Evolutionary conservation across 495 filamentous ascomycete genomes (phyloP).

Genomic region (Penicillium robsamsonii): DNA sequence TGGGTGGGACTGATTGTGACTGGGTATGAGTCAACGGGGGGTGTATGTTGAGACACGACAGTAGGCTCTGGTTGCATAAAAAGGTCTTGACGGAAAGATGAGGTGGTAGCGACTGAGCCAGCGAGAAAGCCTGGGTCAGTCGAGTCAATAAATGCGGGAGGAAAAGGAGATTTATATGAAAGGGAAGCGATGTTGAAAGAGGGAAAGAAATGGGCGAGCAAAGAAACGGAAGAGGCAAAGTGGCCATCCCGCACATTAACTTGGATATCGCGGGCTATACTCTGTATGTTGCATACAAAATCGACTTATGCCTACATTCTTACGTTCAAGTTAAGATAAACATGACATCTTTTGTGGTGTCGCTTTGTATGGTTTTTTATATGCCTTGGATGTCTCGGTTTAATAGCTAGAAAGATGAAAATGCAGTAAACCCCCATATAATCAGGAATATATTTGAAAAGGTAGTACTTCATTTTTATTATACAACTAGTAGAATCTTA

Average conservation of each 20-base stretch:
- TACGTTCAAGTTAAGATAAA: too few species aligned
- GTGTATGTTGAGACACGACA: constrained; percentile 57
- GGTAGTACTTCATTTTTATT: too few species aligned
- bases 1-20: constrained; percentile 52
- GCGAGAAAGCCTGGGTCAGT: constrained; percentile 43
- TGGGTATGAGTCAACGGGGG: constrained; percentile 43
- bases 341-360: too few species aligned
- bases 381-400: too few species aligned
- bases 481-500: neutral
- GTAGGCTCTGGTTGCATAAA: constrained; percentile 90
- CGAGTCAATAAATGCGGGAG: constrained; percentile 20
- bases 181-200: constrained; percentile 15
- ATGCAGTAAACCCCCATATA: too few species aligned
- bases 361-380: too few species aligned
- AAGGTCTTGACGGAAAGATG: constrained; percentile 47
- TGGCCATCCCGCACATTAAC: constrained; percentile 19
- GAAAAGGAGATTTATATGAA: constrained; percentile 13
- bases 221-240: constrained; percentile 15
- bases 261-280: neutral
- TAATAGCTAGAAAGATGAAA: too few species aligned
- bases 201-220: constrained; percentile 13
- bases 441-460: too few species aligned
- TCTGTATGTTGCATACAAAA: too few species aligned
- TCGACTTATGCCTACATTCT: too few species aligned
- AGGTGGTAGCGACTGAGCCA: constrained; percentile 66